These are phyloP conservation scores for Russula abietina DNA, from an alignment of 768 basidiomycete species.

Conservation along the genomic window DNA sequence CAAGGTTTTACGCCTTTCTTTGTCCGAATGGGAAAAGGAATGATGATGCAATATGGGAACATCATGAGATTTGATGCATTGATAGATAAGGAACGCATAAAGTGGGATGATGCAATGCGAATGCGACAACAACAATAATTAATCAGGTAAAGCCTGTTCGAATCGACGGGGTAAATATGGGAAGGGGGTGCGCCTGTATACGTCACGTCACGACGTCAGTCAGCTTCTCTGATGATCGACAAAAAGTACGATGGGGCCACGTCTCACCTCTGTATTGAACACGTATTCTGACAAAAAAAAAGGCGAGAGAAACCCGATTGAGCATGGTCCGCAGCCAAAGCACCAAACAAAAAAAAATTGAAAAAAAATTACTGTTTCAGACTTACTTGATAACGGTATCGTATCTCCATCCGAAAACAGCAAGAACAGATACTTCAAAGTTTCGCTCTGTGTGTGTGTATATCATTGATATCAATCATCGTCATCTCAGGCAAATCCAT, in stretches of 20 bases:
- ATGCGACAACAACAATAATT: background rate
- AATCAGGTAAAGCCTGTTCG: conserved; percentile 42
- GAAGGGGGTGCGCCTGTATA: conserved; percentile 59
- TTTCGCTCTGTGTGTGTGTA: conserved; percentile 57
- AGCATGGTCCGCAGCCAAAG: conserved; percentile 1
- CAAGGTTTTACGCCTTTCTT: background rate
- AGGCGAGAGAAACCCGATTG: conserved; percentile 13
- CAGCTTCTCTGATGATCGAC: background rate
- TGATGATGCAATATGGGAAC: background rate
- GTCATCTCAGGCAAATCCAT: background rate
- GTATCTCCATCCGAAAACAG: conserved; percentile 70
- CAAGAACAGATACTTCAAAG: conserved; percentile 85
- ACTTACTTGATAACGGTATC: conserved; percentile 68
- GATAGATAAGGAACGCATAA: conserved; percentile 11
- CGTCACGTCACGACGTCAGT: background rate
- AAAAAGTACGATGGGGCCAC: background rate
- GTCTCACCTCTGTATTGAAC: conserved; percentile 81
- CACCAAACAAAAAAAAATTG: too few species aligned
- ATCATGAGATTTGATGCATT: conserved; percentile 4
- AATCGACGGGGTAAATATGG: conserved; percentile 55
- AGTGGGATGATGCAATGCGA: background rate
- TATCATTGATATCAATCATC: background rate
- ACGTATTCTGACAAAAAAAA: conserved; percentile 54
- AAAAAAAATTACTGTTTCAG: background rate
- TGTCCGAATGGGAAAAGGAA: background rate